Percentiles rank a stretch among this genome's conserved stretches.
These are phyloP conservation scores for Ganoderma lucidum DNA, from an alignment of 1,284 basidiomycete genomes.

Conservation along the genomic window DNA sequence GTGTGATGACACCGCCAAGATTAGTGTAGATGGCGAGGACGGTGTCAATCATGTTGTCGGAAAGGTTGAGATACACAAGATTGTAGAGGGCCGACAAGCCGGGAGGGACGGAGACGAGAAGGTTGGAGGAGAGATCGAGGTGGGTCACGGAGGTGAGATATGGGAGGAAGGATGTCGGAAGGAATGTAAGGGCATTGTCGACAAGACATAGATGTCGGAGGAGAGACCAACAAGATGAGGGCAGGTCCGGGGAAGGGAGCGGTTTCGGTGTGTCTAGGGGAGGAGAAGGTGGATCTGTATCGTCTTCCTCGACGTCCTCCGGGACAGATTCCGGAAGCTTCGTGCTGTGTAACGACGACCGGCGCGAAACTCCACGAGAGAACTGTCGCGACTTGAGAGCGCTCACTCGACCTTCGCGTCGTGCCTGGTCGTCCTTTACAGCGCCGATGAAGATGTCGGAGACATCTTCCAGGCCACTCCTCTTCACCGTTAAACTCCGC, in stretches of 20 bases:
- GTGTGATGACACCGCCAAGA: conserved; percentile 78
- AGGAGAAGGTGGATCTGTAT: conserved; percentile 37
- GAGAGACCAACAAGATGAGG: conserved; percentile 79
- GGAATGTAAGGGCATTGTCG: conserved; percentile 85
- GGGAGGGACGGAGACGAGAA: conserved; percentile 86
- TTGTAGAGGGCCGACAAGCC: conserved; percentile 79
- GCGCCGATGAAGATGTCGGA: conserved; percentile 81
- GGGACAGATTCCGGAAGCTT: conserved; percentile 65
- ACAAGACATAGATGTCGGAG: conserved; percentile 82
- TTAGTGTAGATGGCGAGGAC: conserved; percentile 87
- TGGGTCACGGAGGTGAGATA: conserved; percentile 82
- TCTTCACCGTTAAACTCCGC: conserved; percentile 75
- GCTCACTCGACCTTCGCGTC: conserved; percentile 62
- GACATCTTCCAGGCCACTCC: conserved; percentile 86
- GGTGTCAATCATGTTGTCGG: conserved; percentile 97
- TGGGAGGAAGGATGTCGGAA: conserved; percentile 77
- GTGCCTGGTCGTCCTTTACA: conserved; percentile 76
- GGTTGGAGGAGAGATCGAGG: conserved; percentile 90
- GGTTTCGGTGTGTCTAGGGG: conserved; percentile 37
- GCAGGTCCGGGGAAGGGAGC: conserved; percentile 48
- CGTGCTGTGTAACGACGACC: conserved; percentile 60
- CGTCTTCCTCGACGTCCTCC: conserved; percentile 57
- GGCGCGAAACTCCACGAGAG: conserved; percentile 48
- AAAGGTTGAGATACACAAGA: conserved; percentile 88
- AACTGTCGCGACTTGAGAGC: conserved; percentile 56